Evolutionary conservation across 2,329 filamentous ascomycete species (phyloP).

Genomic region (Botryotinia narcissicola): DNA sequence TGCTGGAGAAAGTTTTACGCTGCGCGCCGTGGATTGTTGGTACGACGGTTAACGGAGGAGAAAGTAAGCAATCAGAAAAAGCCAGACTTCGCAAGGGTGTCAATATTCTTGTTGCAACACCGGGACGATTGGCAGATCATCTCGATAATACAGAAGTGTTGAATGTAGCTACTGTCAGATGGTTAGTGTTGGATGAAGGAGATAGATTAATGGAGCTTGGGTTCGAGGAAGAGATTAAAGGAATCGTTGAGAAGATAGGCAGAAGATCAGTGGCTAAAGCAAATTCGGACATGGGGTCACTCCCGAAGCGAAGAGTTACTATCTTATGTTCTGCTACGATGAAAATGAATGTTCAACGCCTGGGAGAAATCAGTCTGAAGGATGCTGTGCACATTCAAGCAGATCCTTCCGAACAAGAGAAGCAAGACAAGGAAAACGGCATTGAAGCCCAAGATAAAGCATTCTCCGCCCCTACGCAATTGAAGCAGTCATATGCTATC

Average conservation of each 20-base stretch:
- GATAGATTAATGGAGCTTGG: conserved; percentile 98
- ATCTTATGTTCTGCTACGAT: conserved; percentile 94
- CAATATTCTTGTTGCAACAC: conserved; percentile 94
- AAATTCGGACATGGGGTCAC: conserved; percentile 55
- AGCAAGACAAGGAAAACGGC: conserved; percentile 49
- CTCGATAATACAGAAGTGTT: conserved; percentile 87
- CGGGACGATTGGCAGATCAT: conserved; percentile 87
- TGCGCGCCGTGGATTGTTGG: conserved; percentile 93
- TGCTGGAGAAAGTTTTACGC: conserved; percentile 80
- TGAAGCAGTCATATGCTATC: conserved; percentile 88
- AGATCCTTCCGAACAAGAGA: conserved; percentile 50
- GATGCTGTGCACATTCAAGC: conserved; percentile 86
- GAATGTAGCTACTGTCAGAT: conserved; percentile 83
- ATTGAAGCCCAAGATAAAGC: conserved; percentile 47
- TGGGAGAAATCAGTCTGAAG: conserved; percentile 92
- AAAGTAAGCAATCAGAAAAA: conserved; percentile 79
- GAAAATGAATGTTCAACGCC: conserved; percentile 93
- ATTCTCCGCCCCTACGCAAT: conserved; percentile 83
- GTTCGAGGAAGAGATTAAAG: conserved; percentile 90
- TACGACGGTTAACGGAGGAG: conserved; percentile 72
- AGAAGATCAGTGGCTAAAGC: conserved; percentile 59
- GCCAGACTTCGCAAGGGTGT: conserved; percentile 89
- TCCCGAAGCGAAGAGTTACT: conserved; percentile 77
- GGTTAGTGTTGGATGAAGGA: conserved; percentile 93
- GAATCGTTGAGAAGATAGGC: conserved; percentile 78